Percentiles rank a stretch among this genome's conserved stretches.
Evolutionary conservation across 495 filamentous ascomycete genomes (phyloP).

Genomic region (Aspergillus bridgeri): DNA sequence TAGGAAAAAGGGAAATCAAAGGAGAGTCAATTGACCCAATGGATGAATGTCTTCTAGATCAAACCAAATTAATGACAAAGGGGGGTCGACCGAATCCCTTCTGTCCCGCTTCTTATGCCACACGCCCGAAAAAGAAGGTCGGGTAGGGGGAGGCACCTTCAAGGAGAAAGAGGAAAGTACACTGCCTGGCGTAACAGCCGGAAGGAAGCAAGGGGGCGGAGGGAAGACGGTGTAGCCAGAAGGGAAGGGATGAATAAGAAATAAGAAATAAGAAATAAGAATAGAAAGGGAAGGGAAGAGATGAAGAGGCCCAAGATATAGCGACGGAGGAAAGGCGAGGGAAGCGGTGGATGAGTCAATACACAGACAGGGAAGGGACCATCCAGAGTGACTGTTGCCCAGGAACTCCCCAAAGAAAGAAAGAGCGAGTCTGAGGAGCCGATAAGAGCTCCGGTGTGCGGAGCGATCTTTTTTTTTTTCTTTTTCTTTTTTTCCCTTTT

Average conservation of each 20-base stretch:
- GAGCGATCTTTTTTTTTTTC: conserved; percentile 11
- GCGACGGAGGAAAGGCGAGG: conserved; percentile 9
- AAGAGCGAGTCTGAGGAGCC: conserved; percentile 16
- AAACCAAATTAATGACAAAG: background rate
- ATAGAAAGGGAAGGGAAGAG: conserved; percentile 13
- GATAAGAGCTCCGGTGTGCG: conserved; percentile 35
- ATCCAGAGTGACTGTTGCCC: background rate
- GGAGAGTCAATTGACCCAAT: conserved; percentile 15
- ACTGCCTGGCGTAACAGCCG: conserved; percentile 1
- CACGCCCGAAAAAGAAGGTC: conserved; percentile 18
- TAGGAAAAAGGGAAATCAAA: conserved; percentile 9
- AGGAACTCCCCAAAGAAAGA: conserved; percentile 6
- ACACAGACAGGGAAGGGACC: conserved; percentile 13
- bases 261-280: conserved; percentile 7
- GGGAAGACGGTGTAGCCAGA: background rate
- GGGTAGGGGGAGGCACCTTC: conserved; percentile 12
- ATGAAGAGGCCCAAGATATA: conserved; percentile 6
- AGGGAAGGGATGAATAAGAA: background rate
- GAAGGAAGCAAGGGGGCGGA: conserved; percentile 7
- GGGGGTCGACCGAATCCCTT: conserved; percentile 11
- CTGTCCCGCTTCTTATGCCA: conserved; percentile 24
- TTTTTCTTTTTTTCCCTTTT: background rate
- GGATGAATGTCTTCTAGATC: background rate
- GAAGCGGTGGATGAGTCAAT: conserved; percentile 23
- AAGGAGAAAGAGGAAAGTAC: background rate